Base-by-base conservation (phyloP, 306 rosid species). In the Lagenaria siceraria region DNA sequence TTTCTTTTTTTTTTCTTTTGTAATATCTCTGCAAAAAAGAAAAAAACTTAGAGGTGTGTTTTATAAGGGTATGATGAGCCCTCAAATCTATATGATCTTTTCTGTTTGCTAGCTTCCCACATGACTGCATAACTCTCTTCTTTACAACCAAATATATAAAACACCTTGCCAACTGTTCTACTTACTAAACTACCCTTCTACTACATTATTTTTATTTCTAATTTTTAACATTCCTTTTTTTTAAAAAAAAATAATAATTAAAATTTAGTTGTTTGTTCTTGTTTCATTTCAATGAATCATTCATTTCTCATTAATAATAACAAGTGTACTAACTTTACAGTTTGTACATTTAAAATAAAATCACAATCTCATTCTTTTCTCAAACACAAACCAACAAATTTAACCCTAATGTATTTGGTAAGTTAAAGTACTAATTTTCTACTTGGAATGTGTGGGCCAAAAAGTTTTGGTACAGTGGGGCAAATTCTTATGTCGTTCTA, bases 81-180 rank as follows among this genome's bases (percentile, higher is more conserved):
- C 93, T 90, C 89, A 83, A 85, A 76, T 89, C 89, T 83, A 87
- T 85, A 86, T 78, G 87, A 89, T 90, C 90, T 51, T 51, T 46
- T 86, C 87, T 86, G 90, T 85, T 88, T 84, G 80, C 85, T 85
- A 83, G 82, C 88, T 85, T 82, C 88, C 86, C 90, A 85, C 91
- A 85, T 89, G 91, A 81, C 90, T 78, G 82, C 83, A 81, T 82
- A 86, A 82, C 69, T 84, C 80, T 82, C 82, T 79, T 78, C 81
- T 76, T 82, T 87, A 78, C 83, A 72, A 81, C 77, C 21, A 77
- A 53, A 60, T 29, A 46, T 7, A 76, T 46, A 46, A 14, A 77
- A 49, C 68, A 81, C 72, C 46, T 72, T 48, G 14, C 61, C 80
- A 62, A 61, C 29, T 60, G 58, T 53, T 43, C 13, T 38, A 80